These are phyloP conservation scores for Eucalyptus regnans DNA, from an alignment of 345 rosid genomes.

Conservation along the genomic window DNA sequence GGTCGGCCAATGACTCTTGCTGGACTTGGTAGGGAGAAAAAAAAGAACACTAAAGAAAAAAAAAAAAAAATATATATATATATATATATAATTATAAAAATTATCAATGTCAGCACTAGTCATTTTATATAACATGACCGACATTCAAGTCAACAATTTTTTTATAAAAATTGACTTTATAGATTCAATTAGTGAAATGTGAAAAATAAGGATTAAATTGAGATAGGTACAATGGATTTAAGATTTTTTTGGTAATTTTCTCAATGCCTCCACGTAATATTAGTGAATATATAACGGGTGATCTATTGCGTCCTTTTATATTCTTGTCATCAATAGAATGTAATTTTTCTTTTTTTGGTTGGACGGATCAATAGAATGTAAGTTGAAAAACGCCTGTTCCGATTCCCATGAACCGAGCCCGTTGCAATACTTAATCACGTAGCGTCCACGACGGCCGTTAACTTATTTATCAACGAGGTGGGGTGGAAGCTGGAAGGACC, in stretches of 20 bases:
- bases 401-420: neutral
- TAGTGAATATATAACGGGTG: neutral
- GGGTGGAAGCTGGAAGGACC: neutral
- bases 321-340: neutral
- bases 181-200: too few relatives aligned
- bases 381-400: neutral
- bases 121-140: fast-evolving
- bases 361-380: too few relatives aligned
- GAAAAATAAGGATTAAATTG: too few relatives aligned
- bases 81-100: too few relatives aligned
- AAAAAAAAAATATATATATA: too few relatives aligned
- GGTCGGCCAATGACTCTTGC: neutral
- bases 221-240: too few relatives aligned
- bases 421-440: neutral
- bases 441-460: too few relatives aligned
- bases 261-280: fast-evolving
- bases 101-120: too few relatives aligned
- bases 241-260: neutral
- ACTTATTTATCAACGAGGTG: neutral
- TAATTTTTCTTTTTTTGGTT: too few relatives aligned
- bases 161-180: too few relatives aligned
- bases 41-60: too few relatives aligned
- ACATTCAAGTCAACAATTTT: too few relatives aligned
- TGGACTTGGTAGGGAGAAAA: neutral
- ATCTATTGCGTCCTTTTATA: neutral